phyloP scores from a whole-genome alignment of 2,329 filamentous ascomycete species.

The Talaromyces sp. region DNA sequence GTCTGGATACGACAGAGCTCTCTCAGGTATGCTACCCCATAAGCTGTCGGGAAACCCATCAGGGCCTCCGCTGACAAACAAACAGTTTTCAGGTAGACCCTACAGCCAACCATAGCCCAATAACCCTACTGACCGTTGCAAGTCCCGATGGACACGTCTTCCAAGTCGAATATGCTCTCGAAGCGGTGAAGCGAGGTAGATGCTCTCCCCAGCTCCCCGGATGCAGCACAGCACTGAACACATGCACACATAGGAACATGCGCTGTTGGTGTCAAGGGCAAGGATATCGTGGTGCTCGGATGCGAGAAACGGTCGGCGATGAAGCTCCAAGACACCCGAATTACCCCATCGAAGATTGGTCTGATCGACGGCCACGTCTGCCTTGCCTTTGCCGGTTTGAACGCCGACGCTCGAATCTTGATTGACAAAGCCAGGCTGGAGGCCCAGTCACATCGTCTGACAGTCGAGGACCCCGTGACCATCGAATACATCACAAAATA shows the following conservation, averaged over 20 bases:
- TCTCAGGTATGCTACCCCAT: slow-evolving; percentile 69
- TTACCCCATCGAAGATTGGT: slow-evolving; percentile 97
- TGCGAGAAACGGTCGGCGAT: slow-evolving; percentile 99
- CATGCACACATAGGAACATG: slow-evolving; percentile 68
- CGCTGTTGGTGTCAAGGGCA: slow-evolving; percentile 94
- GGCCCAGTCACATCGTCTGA: slow-evolving; percentile 93
- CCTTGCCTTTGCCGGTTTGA: slow-evolving; percentile 93
- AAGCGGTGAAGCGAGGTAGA: slow-evolving; percentile 94
- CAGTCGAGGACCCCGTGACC: slow-evolving; percentile 92
- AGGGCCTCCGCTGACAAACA: slow-evolving; percentile 35
- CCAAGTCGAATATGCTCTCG: slow-evolving; percentile 98
- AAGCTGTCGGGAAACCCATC: slow-evolving; percentile 5
- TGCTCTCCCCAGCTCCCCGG: background rate
- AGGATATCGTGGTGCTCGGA: slow-evolving; percentile 88
- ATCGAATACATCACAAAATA: slow-evolving; percentile 99
- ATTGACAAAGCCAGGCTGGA: slow-evolving; percentile 97
- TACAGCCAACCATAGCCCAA: slow-evolving; percentile 2
- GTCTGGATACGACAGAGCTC: slow-evolving; percentile 97
- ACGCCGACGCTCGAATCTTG: slow-evolving; percentile 94
- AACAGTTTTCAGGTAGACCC: slow-evolving; percentile 73
- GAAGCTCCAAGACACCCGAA: slow-evolving; percentile 98
- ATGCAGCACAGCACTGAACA: background rate
- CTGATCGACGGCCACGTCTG: slow-evolving; percentile 93
- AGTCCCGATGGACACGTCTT: slow-evolving; percentile 99
- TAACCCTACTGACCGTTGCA: slow-evolving; percentile 39